A percentile compares a stretch with the other conserved stretches of the same genome.
Conservation (phyloP, 208 protist genomes). For the Trichomonas vaginalis region DNA sequence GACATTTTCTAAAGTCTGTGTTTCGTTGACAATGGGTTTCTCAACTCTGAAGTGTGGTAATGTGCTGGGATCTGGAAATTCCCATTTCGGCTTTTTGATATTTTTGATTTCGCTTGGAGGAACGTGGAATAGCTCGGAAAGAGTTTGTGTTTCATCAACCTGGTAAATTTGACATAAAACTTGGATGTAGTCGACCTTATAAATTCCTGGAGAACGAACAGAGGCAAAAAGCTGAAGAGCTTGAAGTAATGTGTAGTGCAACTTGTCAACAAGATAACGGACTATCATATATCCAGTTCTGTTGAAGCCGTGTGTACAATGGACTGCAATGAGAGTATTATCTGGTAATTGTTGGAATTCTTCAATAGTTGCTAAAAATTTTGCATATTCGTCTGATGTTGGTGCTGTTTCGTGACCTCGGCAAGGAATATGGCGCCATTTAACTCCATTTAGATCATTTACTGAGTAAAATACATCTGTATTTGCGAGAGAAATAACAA, state of each 20-base stretch:
- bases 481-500: neutral
- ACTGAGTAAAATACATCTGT: neutral
- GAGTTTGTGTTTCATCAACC: too few relatives aligned
- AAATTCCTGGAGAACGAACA: neutral
- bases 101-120: neutral
- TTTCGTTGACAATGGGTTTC: neutral
- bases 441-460: neutral
- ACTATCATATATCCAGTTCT: slow-evolving; percentile 1
- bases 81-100: neutral
- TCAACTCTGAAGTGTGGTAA: neutral
- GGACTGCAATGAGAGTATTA: neutral
- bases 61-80: neutral
- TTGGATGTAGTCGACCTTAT: neutral
- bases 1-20: neutral
- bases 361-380: neutral
- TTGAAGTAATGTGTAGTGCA: neutral
- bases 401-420: neutral
- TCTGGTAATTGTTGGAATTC: neutral
- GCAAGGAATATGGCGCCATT: neutral
- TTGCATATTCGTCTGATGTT: neutral
- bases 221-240: neutral
- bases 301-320: slow-evolving; percentile 9
- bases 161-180: neutral
- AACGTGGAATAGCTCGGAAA: neutral
- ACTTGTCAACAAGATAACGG: neutral